These are phyloP conservation scores for Gypsophila paniculata DNA, from an alignment of 179 eudicot genomes.

Conservation along the genomic window DNA sequence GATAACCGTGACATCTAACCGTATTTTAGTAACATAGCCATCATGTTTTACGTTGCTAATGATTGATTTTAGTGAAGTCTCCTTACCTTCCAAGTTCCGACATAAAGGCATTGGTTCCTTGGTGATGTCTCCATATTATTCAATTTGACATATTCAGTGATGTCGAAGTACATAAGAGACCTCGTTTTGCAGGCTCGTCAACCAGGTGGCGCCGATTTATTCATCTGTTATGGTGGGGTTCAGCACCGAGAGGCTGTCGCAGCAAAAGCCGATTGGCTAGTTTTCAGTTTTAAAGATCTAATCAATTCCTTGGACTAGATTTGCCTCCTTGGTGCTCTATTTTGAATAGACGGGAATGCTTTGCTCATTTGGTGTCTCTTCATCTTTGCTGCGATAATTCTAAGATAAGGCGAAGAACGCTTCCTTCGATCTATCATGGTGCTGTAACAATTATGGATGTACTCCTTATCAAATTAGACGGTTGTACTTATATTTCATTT, in stretches of 20 bases:
- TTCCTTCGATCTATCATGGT: not conserved
- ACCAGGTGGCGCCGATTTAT: constrained; percentile 92
- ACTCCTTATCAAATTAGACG: no score
- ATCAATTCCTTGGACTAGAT: constrained; percentile 59
- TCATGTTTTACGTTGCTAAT: not conserved
- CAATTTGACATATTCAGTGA: not conserved
- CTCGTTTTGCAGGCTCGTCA: constrained; percentile 60
- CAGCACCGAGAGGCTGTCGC: constrained; percentile 82
- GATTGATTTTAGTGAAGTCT: not conserved
- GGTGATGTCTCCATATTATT: no score
- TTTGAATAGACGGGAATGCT: not conserved
- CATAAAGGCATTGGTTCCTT: not conserved
- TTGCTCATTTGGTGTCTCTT: not conserved
- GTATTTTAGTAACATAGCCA: no score
- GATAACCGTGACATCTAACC: no score
- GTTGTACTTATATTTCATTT: no score
- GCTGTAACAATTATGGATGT: not conserved
- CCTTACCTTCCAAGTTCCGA: not conserved
- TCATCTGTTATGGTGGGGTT: constrained; percentile 89
- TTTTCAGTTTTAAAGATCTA: constrained; percentile 62
- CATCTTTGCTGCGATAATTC: not conserved
- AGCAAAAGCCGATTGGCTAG: constrained; percentile 93
- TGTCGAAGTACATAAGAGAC: not conserved
- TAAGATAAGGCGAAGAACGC: not conserved
- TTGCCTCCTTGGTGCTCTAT: not conserved